A percentile compares a stretch with the other conserved stretches of the same genome.
phyloP scores from a whole-genome alignment of 1,139 yeast species.

The Blastobotrys apis region DNA sequence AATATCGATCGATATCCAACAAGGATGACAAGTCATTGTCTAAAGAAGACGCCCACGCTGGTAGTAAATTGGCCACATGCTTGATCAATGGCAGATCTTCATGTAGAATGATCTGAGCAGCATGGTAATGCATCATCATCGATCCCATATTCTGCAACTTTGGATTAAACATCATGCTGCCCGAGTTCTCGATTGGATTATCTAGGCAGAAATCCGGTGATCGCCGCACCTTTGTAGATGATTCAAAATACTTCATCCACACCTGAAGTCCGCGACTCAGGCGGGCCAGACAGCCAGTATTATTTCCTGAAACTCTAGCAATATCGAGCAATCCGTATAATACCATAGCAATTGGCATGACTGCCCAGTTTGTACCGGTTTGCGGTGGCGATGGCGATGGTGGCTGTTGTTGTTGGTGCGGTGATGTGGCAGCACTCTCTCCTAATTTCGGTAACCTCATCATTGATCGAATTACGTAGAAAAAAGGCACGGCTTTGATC shows the following conservation, averaged over 20 bases:
- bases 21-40: conserved; percentile 3
- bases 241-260: conserved; percentile 31
- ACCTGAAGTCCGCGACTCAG: conserved; percentile 32
- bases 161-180: not conserved
- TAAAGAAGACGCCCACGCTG: conserved; percentile 5
- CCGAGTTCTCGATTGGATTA: not conserved
- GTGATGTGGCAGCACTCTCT: too few species aligned
- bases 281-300: conserved; percentile 19
- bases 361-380: conserved; percentile 22
- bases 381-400: not conserved
- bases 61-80: conserved; percentile 3
- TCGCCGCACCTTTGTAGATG: conserved; percentile 22
- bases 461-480: conserved; percentile 32
- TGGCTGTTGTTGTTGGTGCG: not conserved
- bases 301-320: conserved; percentile 17
- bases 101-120: conserved; percentile 29
- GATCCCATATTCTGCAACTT: not conserved
- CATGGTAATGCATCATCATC: conserved; percentile 28
- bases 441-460: conserved; percentile 33
- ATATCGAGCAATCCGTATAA: conserved; percentile 32
- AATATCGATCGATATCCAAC: conserved; percentile 18
- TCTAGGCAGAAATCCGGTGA: not conserved
- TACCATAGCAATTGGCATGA: conserved; percentile 26
- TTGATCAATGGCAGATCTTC: conserved; percentile 27
- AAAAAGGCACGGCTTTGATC: conserved; percentile 29